Conservation (phyloP, 768 basidiomycete species). For the Sarcomyxa edulis region DNA sequence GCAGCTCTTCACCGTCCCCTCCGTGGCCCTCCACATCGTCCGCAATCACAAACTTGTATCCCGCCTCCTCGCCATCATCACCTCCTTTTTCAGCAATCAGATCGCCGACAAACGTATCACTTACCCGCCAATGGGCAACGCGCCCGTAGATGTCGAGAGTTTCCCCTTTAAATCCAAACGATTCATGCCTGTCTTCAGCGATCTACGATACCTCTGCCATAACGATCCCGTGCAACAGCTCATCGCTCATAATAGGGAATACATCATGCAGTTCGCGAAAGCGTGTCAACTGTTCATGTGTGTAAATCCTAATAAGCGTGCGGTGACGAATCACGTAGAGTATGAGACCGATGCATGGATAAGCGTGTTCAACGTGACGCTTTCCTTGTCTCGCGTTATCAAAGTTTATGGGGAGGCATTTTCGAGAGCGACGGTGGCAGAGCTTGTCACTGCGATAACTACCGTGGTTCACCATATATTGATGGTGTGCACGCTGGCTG, state of each 20-base stretch:
- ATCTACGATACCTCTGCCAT: conserved; percentile 81
- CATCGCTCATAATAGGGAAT: conserved; percentile 63
- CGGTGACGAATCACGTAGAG: conserved; percentile 79
- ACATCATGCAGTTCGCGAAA: conserved; percentile 65
- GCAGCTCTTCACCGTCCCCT: conserved; percentile 90
- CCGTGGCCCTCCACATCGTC: conserved; percentile 76
- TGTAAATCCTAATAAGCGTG: conserved; percentile 86
- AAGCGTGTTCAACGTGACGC: conserved; percentile 91
- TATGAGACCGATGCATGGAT: conserved; percentile 98
- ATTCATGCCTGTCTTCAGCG: conserved; percentile 92
- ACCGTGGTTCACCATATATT: conserved; percentile 70
- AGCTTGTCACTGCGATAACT: conserved; percentile 62
- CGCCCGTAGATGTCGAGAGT: conserved; percentile 69
- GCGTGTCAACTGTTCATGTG: conserved; percentile 91
- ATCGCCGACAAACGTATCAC: conserved; percentile 68
- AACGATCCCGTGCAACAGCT: conserved; percentile 75
- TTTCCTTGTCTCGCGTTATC: conserved; percentile 84
- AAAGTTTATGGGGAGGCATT: conserved; percentile 88
- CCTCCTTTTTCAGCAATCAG: conserved; percentile 91
- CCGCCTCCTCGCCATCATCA: conserved; percentile 77
- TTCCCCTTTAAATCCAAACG: conserved; percentile 92
- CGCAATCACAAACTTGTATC: conserved; percentile 67
- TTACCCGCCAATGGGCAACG: conserved; percentile 25
- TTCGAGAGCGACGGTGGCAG: conserved; percentile 45
- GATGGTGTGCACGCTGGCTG: conserved; percentile 61